These are phyloP conservation scores for Puccinia coronata DNA, from an alignment of 1,284 basidiomycete genomes.

Conservation along the genomic window DNA sequence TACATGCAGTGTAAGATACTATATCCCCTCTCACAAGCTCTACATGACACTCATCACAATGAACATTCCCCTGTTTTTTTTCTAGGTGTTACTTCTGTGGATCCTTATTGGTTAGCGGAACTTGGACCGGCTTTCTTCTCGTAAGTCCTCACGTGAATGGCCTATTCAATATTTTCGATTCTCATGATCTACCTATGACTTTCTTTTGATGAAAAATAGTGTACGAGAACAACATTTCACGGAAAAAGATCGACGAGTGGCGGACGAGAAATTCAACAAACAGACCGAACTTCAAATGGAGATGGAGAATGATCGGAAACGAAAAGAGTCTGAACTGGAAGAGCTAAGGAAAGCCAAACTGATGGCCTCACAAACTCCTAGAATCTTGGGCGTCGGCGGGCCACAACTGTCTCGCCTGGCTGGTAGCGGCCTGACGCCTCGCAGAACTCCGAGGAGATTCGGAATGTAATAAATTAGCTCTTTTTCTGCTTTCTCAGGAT, in stretches of 20 bases:
- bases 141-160: constrained; percentile 67
- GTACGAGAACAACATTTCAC: constrained; percentile 73
- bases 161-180: constrained; percentile 65
- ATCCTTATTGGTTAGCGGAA: constrained; percentile 82
- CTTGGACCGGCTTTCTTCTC: constrained; percentile 52
- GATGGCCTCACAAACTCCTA: constrained; percentile 46
- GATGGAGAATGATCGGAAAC: constrained; percentile 55
- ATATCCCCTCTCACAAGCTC: constrained; percentile 33
- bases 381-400: constrained; percentile 43
- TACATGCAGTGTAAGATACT: constrained; percentile 62
- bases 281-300: constrained; percentile 75
- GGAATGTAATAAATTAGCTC: constrained; percentile 23
- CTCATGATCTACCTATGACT: constrained; percentile 30
- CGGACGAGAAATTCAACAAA: constrained; percentile 84
- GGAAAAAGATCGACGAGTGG: constrained; percentile 68
- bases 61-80: constrained; percentile 51
- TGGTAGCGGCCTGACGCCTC: constrained; percentile 43
- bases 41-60: constrained; percentile 43
- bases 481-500: background rate
- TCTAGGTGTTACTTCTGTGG: constrained; percentile 93
- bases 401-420: constrained; percentile 44
- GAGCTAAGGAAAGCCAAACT: constrained; percentile 45
- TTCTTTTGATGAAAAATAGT: constrained; percentile 33
- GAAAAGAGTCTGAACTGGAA: constrained; percentile 51
- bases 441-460: constrained; percentile 46